Evolutionary conservation across 2,329 filamentous ascomycete genomes (phyloP).

Genomic region (Cercospora janseana): DNA sequence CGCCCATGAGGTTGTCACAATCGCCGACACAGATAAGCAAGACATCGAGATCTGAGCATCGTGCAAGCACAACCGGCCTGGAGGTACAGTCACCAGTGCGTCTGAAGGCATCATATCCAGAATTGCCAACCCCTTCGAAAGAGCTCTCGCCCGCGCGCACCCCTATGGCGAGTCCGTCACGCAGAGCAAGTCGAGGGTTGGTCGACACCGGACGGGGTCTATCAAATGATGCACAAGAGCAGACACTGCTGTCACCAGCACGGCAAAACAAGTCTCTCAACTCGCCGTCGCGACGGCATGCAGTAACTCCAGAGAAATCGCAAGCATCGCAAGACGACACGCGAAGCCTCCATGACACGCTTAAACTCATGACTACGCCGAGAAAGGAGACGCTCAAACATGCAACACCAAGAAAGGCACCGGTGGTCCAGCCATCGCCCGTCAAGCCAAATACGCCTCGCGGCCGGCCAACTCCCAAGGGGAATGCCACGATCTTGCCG

Average conservation of each 20-base stretch:
- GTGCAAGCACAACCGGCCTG: background rate
- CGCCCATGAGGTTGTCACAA: conserved; percentile 21
- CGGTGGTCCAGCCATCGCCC: conserved; percentile 43
- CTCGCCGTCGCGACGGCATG: conserved; percentile 21
- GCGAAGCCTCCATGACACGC: conserved; percentile 39
- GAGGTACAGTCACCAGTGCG: conserved; percentile 20
- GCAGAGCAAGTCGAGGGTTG: conserved; percentile 11
- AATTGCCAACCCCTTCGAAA: conserved; percentile 23
- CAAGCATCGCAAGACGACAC: conserved; percentile 23
- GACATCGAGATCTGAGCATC: background rate
- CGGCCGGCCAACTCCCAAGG: conserved; percentile 32
- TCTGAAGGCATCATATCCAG: conserved; percentile 25
- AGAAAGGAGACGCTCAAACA: conserved; percentile 45
- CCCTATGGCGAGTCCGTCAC: conserved; percentile 25
- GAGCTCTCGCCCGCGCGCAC: conserved; percentile 18
- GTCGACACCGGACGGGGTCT: conserved; percentile 7
- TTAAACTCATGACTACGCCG: conserved; percentile 50
- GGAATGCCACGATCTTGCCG: conserved; percentile 16
- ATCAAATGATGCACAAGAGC: conserved; percentile 24
- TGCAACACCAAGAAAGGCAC: conserved; percentile 42
- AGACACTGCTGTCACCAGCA: conserved; percentile 30
- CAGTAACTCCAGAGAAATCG: conserved; percentile 24
- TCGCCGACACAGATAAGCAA: conserved; percentile 10
- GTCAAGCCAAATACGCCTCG: conserved; percentile 42
- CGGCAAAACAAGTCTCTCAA: conserved; percentile 31